Conservation (phyloP, 2,329 filamentous ascomycete genomes). For the Zasmidium angulare region DNA sequence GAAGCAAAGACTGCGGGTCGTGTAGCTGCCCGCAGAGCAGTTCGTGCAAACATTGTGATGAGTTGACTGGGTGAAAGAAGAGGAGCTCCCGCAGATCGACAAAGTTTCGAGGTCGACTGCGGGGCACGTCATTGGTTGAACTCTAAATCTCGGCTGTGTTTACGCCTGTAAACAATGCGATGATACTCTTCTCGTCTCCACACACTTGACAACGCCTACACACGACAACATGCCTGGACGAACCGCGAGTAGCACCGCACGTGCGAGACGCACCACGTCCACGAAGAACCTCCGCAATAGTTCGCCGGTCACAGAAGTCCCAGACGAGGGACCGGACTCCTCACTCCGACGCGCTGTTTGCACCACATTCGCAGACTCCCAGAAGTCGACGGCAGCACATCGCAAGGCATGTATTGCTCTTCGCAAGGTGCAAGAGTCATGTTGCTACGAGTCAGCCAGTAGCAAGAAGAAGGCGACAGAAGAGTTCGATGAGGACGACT, state of each 20-base stretch:
- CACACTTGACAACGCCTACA: background rate
- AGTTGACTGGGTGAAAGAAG: background rate
- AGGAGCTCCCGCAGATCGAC: constrained; percentile 3
- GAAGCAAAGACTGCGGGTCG: constrained; percentile 21
- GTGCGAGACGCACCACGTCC: constrained; percentile 20
- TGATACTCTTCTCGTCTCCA: no score
- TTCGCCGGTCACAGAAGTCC: constrained; percentile 47
- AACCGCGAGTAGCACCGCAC: constrained; percentile 26
- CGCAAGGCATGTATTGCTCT: constrained; percentile 84
- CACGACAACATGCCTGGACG: constrained; percentile 32
- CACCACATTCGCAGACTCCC: constrained; percentile 60
- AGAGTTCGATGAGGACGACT: constrained; percentile 75
- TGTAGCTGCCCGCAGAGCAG: constrained; percentile 24
- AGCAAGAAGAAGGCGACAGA: constrained; percentile 52
- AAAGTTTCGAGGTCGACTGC: background rate
- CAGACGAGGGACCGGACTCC: constrained; percentile 69
- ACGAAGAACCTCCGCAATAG: constrained; percentile 25
- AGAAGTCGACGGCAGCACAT: constrained; percentile 85
- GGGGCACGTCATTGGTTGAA: constrained; percentile 11
- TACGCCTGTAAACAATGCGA: constrained; percentile 11
- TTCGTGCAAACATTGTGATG: constrained; percentile 19
- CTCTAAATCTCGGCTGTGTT: constrained; percentile 13
- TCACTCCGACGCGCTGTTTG: constrained; percentile 73
- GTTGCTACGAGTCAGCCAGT: constrained; percentile 57
- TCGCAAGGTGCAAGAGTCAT: constrained; percentile 86